A percentile compares a stretch with the other conserved stretches of the same genome.
phyloP scores from a whole-genome alignment of 2,329 filamentous ascomycete species.

The Stachybotrys elegans region DNA sequence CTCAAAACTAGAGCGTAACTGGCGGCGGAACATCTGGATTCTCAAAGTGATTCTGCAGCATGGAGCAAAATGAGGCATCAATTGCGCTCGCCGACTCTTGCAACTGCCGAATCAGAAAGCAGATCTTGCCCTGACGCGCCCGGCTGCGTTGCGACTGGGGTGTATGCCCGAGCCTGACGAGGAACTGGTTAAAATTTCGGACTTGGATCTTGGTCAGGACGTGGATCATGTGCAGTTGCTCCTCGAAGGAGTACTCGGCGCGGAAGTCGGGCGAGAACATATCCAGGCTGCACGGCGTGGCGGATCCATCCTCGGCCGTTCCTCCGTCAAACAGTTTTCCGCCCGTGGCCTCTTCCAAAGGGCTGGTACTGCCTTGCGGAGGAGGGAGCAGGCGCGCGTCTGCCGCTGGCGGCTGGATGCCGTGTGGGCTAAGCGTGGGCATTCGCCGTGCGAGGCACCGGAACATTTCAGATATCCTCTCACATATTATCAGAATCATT shows the following conservation, averaged over 20 bases:
- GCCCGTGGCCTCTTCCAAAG: neutral
- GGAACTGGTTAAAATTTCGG: slow-evolving; percentile 16
- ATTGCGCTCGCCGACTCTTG: slow-evolving; percentile 4
- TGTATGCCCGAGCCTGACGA: slow-evolving; percentile 10
- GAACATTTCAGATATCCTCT: slow-evolving; percentile 21
- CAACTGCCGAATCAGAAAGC: slow-evolving; percentile 3
- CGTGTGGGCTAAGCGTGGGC: neutral
- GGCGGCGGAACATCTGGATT: neutral
- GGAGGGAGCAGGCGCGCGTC: neutral
- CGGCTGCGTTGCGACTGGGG: slow-evolving; percentile 6
- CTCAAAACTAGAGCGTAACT: neutral
- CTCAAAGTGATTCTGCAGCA: slow-evolving; percentile 4
- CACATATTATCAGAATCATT: slow-evolving; percentile 22
- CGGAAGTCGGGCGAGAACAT: slow-evolving; percentile 20
- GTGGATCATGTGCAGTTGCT: slow-evolving; percentile 23
- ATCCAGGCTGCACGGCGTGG: slow-evolving; percentile 14
- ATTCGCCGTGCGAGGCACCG: slow-evolving; percentile 17
- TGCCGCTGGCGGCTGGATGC: too few relatives aligned
- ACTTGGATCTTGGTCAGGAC: slow-evolving; percentile 20
- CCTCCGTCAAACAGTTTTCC: slow-evolving; percentile 12
- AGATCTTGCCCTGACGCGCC: slow-evolving; percentile 6
- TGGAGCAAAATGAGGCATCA: slow-evolving; percentile 6
- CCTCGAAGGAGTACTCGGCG: slow-evolving; percentile 19
- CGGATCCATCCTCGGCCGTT: slow-evolving; percentile 5
- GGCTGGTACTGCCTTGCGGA: too few relatives aligned